These are phyloP conservation scores for Sporobolomyces pararoseus DNA, from an alignment of 768 basidiomycete species.

Conservation along the genomic window DNA sequence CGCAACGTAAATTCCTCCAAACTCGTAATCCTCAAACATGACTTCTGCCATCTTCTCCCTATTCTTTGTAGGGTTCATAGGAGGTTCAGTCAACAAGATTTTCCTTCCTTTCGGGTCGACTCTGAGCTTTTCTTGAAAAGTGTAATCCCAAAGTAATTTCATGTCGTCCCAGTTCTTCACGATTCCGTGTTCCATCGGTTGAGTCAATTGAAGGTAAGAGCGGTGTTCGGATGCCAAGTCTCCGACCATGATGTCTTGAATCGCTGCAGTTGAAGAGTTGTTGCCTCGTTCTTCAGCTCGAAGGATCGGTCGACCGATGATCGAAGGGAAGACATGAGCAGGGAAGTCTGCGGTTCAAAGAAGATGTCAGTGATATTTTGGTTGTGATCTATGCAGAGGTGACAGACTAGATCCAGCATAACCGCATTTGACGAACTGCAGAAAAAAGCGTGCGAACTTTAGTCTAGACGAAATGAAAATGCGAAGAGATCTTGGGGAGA, in stretches of 20 bases:
- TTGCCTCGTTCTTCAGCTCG: slow-evolving; percentile 82
- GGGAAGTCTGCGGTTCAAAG: slow-evolving; percentile 62
- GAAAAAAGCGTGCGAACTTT: background rate
- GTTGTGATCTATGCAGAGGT: too few species aligned
- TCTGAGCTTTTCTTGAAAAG: slow-evolving; percentile 90
- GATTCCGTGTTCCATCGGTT: slow-evolving; percentile 99
- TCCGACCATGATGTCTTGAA: slow-evolving; percentile 97
- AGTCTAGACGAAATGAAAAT: background rate
- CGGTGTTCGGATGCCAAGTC: slow-evolving; percentile 93
- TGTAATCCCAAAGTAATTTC: slow-evolving; percentile 97
- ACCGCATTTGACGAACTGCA: slow-evolving; percentile 82
- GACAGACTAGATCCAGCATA: slow-evolving; percentile 69
- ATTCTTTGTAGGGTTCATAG: slow-evolving; percentile 96
- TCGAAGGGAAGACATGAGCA: slow-evolving; percentile 91
- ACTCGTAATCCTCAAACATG: slow-evolving; percentile 99
- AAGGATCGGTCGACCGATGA: slow-evolving; percentile 92
- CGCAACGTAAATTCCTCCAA: slow-evolving; percentile 91
- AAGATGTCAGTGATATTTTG: background rate
- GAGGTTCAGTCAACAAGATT: slow-evolving; percentile 91
- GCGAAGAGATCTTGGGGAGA: slow-evolving; percentile 18
- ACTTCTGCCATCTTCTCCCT: slow-evolving; percentile 91
- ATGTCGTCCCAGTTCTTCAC: slow-evolving; percentile 99
- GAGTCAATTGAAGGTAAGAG: slow-evolving; percentile 91
- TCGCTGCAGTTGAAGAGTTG: slow-evolving; percentile 66
- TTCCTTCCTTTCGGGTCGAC: slow-evolving; percentile 82